Percentiles rank a stretch among this genome's conserved stretches.
Evolutionary conservation across 2,329 filamentous ascomycete genomes (phyloP).

Genomic region (Setomelanomma holmii): DNA sequence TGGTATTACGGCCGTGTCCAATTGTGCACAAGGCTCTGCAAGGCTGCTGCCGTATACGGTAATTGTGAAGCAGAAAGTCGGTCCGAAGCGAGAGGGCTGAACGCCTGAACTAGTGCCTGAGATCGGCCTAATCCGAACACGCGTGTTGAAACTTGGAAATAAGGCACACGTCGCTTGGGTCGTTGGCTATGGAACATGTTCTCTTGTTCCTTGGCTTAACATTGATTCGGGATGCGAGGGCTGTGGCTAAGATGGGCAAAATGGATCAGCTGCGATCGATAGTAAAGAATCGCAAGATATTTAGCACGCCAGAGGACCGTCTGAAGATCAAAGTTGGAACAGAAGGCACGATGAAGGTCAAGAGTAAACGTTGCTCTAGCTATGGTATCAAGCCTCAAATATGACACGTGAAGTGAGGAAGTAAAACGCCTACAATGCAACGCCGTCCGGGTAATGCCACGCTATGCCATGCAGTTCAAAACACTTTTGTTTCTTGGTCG

Average conservation of each 20-base stretch:
- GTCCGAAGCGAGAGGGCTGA: neutral
- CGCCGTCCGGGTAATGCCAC: conserved; percentile 20
- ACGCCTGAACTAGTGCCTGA: neutral
- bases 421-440: conserved; percentile 30
- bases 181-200: neutral
- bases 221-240: neutral
- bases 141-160: too few relatives aligned
- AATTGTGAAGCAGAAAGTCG: too few relatives aligned
- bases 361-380: neutral
- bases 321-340: neutral
- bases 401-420: neutral
- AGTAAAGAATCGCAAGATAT: too few relatives aligned
- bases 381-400: neutral
- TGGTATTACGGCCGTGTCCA: neutral
- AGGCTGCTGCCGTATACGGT: neutral
- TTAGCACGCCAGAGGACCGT: neutral
- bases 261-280: too few relatives aligned
- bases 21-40: neutral
- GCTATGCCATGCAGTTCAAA: conserved; percentile 25
- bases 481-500: conserved; percentile 16
- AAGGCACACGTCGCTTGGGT: too few relatives aligned
- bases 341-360: neutral
- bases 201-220: neutral
- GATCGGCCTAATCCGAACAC: too few relatives aligned
- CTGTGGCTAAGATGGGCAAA: too few relatives aligned